Percentiles rank a stretch among this genome's conserved stretches.
Evolutionary conservation across 495 filamentous ascomycete genomes (phyloP).

Genomic region (Lasiosphaeria miniovina): DNA sequence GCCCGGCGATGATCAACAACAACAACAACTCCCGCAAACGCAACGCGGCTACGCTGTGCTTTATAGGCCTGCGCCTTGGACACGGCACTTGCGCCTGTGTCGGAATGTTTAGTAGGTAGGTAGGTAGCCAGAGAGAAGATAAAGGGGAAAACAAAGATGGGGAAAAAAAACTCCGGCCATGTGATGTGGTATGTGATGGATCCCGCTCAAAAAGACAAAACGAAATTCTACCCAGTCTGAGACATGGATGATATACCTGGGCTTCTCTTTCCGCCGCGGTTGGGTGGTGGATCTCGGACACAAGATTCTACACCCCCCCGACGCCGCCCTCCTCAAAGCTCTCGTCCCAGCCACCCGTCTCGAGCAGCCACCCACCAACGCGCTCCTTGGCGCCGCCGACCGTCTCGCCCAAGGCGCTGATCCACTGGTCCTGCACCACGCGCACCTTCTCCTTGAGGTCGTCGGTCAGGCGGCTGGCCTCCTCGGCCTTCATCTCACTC

Average conservation of each 20-base stretch:
- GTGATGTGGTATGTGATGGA: too few relatives aligned
- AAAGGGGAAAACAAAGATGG: neutral
- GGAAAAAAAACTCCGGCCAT: neutral
- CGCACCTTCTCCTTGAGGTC: constrained; percentile 89
- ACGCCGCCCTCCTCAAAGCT: constrained; percentile 50
- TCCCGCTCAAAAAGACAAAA: too few relatives aligned
- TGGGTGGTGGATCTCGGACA: too few relatives aligned
- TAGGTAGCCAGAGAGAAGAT: neutral
- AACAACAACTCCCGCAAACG: neutral
- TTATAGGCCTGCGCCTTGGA: constrained; percentile 8
- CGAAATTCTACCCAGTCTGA: too few relatives aligned
- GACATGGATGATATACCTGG: too few relatives aligned
- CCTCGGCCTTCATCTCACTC: constrained; percentile 57
- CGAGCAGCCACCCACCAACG: constrained; percentile 62
- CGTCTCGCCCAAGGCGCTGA: constrained; percentile 49
- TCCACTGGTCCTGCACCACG: constrained; percentile 85
- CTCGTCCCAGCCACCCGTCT: constrained; percentile 74
- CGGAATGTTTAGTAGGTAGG: neutral
- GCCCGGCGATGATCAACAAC: neutral
- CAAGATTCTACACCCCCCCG: constrained; percentile 27
- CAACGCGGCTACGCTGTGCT: too few relatives aligned
- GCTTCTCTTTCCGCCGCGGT: too few relatives aligned
- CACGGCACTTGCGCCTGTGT: neutral
- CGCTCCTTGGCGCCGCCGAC: constrained; percentile 51
- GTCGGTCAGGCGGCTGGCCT: constrained; percentile 69